These are phyloP conservation scores for Berkeleyomyces basicola DNA, from an alignment of 2,329 filamentous ascomycete genomes.

Conservation along the genomic window DNA sequence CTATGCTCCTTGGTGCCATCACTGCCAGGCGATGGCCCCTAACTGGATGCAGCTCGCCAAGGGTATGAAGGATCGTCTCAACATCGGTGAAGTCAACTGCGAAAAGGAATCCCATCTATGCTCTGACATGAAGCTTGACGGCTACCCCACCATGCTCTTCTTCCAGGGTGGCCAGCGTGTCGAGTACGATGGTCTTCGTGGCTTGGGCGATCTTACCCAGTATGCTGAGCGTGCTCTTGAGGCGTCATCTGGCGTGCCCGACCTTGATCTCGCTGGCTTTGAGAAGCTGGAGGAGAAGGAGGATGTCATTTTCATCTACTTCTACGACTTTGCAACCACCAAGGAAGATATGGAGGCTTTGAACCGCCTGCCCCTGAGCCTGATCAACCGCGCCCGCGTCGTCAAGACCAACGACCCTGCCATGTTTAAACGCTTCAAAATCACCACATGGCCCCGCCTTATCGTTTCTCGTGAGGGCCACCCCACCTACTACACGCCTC, in stretches of 20 bases:
- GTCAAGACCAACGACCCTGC: constrained; percentile 74
- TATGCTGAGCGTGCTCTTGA: constrained; percentile 80
- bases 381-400: constrained; percentile 81
- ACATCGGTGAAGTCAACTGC: constrained; percentile 93
- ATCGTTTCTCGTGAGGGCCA: constrained; percentile 79
- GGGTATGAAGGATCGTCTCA: constrained; percentile 77
- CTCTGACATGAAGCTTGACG: constrained; percentile 67
- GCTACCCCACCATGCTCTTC: constrained; percentile 81
- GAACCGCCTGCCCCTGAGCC: constrained; percentile 67
- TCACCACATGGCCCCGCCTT: constrained; percentile 90
- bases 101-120: constrained; percentile 75
- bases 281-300: constrained; percentile 78
- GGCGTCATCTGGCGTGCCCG: constrained; percentile 55
- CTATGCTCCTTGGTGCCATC: constrained; percentile 91
- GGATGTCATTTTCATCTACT: constrained; percentile 92
- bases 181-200: constrained; percentile 83
- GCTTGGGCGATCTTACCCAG: constrained; percentile 73
- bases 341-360: constrained; percentile 81
- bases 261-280: constrained; percentile 63
- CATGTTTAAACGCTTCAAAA: constrained; percentile 73
- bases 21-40: constrained; percentile 84
- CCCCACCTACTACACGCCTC: constrained; percentile 73
- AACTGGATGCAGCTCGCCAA: constrained; percentile 81
- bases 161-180: constrained; percentile 84
- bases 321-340: constrained; percentile 91